Base-by-base conservation (phyloP, 1,284 basidiomycete genomes). In the Ganoderma leucocontextum region DNA sequence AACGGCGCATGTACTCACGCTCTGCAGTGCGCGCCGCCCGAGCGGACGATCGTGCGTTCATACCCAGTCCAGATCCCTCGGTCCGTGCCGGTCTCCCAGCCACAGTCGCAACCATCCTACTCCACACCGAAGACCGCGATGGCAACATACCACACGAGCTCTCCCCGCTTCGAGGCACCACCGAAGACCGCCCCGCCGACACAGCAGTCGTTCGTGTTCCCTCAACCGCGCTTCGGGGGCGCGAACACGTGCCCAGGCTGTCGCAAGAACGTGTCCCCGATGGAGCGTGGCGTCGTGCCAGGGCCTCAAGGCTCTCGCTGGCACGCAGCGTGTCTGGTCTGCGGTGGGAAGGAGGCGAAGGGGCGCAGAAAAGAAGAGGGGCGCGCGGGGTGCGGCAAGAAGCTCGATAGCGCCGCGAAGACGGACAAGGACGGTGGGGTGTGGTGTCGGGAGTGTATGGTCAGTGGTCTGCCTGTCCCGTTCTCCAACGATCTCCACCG, bases 371-470 rank as follows among this genome's bases (percentile, higher is more conserved):
- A 85, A 72, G 85, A 86, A 68, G 84, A 84, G 60, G 85, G 83
- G 47, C 85, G 86, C 68, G 89, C 92, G 13, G 93, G 93, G 9
- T 95, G 93, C 75, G 91, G 92, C 15, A 95, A 95, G 82, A 89
- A 86, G 73, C 79, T 95, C 29, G 93, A 95, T 76, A 92, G 91
- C 73, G 92, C 89, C 22, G 93, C 93, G n/a, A 95, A 92, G 80
- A 85, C 82, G 33, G 91, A 91, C 75, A 81, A 80, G 17, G 87
- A 90, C 55, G 91, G 91, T 2, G 85, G 87, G 9, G 87, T 94
- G 36, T 95, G 92, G 91, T 95, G 93, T 78, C 84, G 93, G 72
- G 92, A 93, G 78, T 95, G 93, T 78, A 82, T 90, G 76, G 94
- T 95, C 76, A 80, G 86, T 62, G n/a, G 71, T 60, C 66, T 72